Evolutionary conservation across 2,329 filamentous ascomycete species (phyloP).

Genomic region (Lojkania enalia): DNA sequence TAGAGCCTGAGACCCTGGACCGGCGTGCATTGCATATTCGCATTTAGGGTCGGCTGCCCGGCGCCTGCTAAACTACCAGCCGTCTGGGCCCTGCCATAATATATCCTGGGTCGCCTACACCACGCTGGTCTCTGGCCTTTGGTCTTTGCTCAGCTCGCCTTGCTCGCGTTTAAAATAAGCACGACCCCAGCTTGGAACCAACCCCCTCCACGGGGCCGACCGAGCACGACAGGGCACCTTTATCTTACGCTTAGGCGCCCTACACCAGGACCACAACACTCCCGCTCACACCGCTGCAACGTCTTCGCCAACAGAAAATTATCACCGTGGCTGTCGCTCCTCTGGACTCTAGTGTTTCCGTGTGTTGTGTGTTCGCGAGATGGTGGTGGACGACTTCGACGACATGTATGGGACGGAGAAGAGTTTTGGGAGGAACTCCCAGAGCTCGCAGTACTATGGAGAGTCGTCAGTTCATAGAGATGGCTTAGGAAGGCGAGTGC

Average conservation of each 20-base stretch:
- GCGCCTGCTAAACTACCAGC: conserved; percentile 8
- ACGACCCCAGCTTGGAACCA: conserved; percentile 7
- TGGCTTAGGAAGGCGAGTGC: conserved; percentile 46
- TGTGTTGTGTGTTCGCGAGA: conserved; percentile 10
- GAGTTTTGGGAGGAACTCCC: conserved; percentile 42
- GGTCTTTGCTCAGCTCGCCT: conserved; percentile 8
- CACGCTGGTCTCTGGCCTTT: no score
- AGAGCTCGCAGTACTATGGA: conserved; percentile 44
- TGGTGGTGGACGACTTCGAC: conserved; percentile 39
- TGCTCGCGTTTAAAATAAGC: conserved; percentile 13
- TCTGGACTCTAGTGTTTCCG: conserved; percentile 9
- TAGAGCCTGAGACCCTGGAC: conserved; percentile 1
- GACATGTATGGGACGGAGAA: conserved; percentile 45
- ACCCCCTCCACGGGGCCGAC: conserved; percentile 1
- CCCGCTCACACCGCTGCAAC: conserved; percentile 20
- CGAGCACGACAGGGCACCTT: conserved; percentile 9
- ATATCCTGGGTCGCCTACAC: conserved; percentile 8
- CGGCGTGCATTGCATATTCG: neutral
- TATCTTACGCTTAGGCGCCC: conserved; percentile 10
- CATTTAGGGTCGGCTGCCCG: conserved; percentile 5
- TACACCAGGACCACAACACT: conserved; percentile 1
- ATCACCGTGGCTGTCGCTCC: conserved; percentile 5
- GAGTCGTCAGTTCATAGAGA: conserved; percentile 39
- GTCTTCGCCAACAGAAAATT: conserved; percentile 1
- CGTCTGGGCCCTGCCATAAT: conserved; percentile 5